Conservation (phyloP, 116 monocot species). For the Trichopus zeylanicus region DNA sequence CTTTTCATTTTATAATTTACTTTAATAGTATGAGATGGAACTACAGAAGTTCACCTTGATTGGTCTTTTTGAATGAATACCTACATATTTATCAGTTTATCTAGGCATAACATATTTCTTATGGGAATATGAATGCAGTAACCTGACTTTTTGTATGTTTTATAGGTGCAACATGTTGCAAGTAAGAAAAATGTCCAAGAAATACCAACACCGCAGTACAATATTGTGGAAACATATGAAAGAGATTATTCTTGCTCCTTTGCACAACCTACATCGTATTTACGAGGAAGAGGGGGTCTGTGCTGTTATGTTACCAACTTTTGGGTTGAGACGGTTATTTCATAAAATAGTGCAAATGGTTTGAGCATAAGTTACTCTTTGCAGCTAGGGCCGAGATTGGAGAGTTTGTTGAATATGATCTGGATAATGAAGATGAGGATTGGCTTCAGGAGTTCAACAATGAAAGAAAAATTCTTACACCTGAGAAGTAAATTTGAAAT, state of each 20-base stretch:
- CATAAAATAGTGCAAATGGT: background rate
- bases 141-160: background rate
- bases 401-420: slow-evolving; percentile 95
- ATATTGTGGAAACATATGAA: slow-evolving; percentile 58
- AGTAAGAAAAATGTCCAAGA: slow-evolving; percentile 34
- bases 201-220: slow-evolving; percentile 61
- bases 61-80: too few relatives aligned
- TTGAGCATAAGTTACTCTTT: slow-evolving; percentile 4
- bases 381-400: slow-evolving; percentile 90
- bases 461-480: slow-evolving; percentile 64
- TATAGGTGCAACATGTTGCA: slow-evolving; percentile 25
- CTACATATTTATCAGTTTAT: too few relatives aligned
- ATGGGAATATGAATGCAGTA: background rate
- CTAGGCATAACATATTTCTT: background rate
- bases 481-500: slow-evolving; percentile 61
- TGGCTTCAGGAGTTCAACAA: slow-evolving; percentile 91
- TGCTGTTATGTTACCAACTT: background rate
- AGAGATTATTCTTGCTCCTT: slow-evolving; percentile 54
- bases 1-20: background rate
- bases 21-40: too few relatives aligned
- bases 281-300: slow-evolving; percentile 69
- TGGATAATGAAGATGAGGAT: slow-evolving; percentile 95
- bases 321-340: background rate
- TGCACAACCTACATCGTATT: slow-evolving; percentile 43
- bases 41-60: too few relatives aligned